These are phyloP conservation scores for Raphanus raphanistrum DNA, from an alignment of 345 rosid genomes.

Conservation along the genomic window DNA sequence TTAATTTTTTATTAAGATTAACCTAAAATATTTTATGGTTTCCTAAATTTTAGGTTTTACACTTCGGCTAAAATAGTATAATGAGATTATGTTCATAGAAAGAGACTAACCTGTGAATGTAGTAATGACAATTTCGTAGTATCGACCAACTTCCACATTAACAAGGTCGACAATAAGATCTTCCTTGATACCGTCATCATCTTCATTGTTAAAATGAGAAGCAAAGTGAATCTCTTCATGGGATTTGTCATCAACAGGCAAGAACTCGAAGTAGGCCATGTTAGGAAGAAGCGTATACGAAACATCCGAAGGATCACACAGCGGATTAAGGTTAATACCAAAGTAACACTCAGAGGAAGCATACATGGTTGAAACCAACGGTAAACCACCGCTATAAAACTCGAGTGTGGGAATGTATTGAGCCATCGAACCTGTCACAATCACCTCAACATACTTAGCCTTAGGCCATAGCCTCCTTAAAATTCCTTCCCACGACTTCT, in stretches of 20 bases:
- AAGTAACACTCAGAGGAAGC: conserved; percentile 93
- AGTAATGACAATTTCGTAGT: conserved; percentile 84
- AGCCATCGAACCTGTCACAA: conserved; percentile 95
- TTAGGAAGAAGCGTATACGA: conserved; percentile 88
- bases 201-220: conserved; percentile 42
- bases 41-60: no score
- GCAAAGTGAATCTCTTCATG: conserved; percentile 36
- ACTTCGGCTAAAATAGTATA: not conserved
- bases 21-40: no score
- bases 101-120: conserved; percentile 68
- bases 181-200: conserved; percentile 50
- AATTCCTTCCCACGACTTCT: conserved; percentile 81
- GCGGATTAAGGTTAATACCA: conserved; percentile 81
- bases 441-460: conserved; percentile 89
- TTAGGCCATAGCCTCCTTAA: conserved; percentile 78
- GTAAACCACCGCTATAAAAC: conserved; percentile 81
- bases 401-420: conserved; percentile 86
- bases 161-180: conserved; percentile 61
- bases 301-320: conserved; percentile 73
- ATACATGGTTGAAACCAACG: conserved; percentile 87
- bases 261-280: conserved; percentile 94
- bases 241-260: conserved; percentile 58
- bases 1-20: no score
- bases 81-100: not conserved
- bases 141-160: conserved; percentile 66